Base-by-base conservation (phyloP, 352 stramenopile genomes). In the Phytopythium oedochilum region DNA sequence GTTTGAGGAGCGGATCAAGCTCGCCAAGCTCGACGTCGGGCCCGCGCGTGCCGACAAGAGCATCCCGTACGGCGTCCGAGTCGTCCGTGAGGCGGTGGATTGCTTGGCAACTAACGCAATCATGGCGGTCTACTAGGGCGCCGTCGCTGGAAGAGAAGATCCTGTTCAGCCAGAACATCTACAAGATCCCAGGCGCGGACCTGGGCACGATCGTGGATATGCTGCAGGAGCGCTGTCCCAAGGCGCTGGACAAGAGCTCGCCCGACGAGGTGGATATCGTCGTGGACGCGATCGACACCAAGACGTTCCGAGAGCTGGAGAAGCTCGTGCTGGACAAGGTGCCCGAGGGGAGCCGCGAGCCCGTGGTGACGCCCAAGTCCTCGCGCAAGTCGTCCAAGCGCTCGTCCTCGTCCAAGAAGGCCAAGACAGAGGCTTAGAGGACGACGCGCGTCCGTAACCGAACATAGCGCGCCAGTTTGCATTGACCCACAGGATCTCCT, bases 201-300 rank as follows among this genome's bases (percentile, higher is more conserved):
- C 69, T 96, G 0, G 71, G 69, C 14, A 66, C 66, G n/a, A 59
- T 96, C 51, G 75, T 96, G 31, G 68, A 91, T 44, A 71, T 92
- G 57, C 71, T 96, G 42, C 75, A 95, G 15, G 82, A 95, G 45
- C 81, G 89, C 36, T 96, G 86, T 29, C 83, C 87, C 9, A 92
- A 92, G 60, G 75, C 81, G 43, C 62, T 96, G 31, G 82, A 94
- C 56, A 93, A 91, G 79, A 91, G 75, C 44, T 89, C 86, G 14
- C 75, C 84, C 8, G 88, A 96, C 53, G 85, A 96, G 55, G 53
- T 96, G 42, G 88, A 96, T 39, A 90, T 96, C 55, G 75, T 94
- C 39, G 74, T 96, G 29, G 88, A 96, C 61, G 68, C 79, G 43
- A 93, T 96, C 50, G 86, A 96, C 63, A 73, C 74, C 55, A 92